phyloP scores from a whole-genome alignment of 2,329 filamentous ascomycete genomes.

The Kalmusia sp. region DNA sequence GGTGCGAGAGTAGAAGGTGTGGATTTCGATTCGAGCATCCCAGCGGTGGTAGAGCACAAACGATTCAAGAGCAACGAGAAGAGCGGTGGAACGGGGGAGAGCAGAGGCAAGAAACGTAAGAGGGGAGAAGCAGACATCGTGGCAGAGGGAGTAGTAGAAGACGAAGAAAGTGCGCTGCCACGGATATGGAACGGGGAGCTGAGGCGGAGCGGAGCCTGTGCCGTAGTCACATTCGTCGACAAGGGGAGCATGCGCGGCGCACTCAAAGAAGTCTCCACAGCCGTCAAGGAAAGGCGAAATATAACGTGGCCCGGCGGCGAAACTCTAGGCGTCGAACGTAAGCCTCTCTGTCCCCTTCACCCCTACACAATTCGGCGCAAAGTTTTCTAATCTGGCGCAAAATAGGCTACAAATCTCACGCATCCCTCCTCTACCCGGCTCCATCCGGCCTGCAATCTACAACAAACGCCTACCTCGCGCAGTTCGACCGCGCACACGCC shows the following conservation, averaged over 20 bases:
- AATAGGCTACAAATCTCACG: constrained; percentile 67
- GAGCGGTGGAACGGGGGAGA: constrained; percentile 41
- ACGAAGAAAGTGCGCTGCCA: constrained; percentile 70
- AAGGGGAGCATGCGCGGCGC: constrained; percentile 77
- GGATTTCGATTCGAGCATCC: constrained; percentile 66
- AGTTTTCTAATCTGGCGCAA: constrained; percentile 14
- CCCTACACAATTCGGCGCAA: no score
- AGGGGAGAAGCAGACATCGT: constrained; percentile 45
- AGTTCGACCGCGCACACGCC: constrained; percentile 74
- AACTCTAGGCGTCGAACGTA: constrained; percentile 59
- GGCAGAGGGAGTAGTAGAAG: constrained; percentile 55
- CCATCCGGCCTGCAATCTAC: constrained; percentile 70
- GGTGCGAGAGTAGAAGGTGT: constrained; percentile 80
- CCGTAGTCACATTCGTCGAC: constrained; percentile 85
- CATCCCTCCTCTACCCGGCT: constrained; percentile 74
- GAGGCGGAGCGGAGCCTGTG: constrained; percentile 76
- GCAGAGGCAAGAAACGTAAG: constrained; percentile 63
- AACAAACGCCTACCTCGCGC: constrained; percentile 84
- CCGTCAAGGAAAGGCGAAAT: constrained; percentile 62
- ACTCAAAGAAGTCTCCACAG: constrained; percentile 75
- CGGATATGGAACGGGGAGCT: constrained; percentile 75
- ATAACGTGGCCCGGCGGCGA: constrained; percentile 70
- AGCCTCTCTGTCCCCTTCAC: constrained; percentile 32
- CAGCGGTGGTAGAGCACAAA: constrained; percentile 55
- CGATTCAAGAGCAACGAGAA: constrained; percentile 40